Conservation (phyloP, 2,329 filamentous ascomycete genomes). For the Botrytis byssoidea region DNA sequence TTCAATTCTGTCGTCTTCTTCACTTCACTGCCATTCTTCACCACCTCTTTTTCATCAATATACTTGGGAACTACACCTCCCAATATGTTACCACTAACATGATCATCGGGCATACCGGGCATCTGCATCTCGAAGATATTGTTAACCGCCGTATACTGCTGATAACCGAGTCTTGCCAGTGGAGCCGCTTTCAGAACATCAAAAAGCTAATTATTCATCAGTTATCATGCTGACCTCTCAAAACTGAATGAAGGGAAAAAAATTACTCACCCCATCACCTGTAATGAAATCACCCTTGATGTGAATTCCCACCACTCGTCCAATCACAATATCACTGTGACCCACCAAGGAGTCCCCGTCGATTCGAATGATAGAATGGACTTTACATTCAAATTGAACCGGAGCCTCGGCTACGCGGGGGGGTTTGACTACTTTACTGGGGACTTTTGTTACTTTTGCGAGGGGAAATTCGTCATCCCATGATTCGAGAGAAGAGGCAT, state of each 20-base stretch:
- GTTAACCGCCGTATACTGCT: conserved; percentile 26
- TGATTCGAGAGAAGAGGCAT: conserved; percentile 10
- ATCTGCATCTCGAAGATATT: conserved; percentile 25
- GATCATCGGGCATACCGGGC: conserved; percentile 28
- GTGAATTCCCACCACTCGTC: conserved; percentile 26
- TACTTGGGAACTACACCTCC: conserved; percentile 2
- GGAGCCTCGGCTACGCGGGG: conserved; percentile 27
- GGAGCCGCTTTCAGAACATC: conserved; percentile 26
- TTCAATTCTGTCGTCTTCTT: neutral
- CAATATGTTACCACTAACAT: conserved; percentile 18
- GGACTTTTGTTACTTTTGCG: conserved; percentile 20
- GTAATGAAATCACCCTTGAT: conserved; percentile 27
- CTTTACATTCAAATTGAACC: conserved; percentile 26
- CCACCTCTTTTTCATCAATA: neutral
- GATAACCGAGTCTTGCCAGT: conserved; percentile 25
- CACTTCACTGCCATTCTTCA: neutral
- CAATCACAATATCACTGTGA: conserved; percentile 27
- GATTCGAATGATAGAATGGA: conserved; percentile 25
- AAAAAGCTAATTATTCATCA: conserved; percentile 16
- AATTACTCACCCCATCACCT: neutral
- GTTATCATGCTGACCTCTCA: neutral
- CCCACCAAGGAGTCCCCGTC: conserved; percentile 24
- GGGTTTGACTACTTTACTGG: conserved; percentile 21
- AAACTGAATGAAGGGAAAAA: neutral
- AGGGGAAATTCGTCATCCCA: conserved; percentile 16